Evolutionary conservation across 495 filamentous ascomycete genomes (phyloP).

Genomic region (Aspergillus indologenus): DNA sequence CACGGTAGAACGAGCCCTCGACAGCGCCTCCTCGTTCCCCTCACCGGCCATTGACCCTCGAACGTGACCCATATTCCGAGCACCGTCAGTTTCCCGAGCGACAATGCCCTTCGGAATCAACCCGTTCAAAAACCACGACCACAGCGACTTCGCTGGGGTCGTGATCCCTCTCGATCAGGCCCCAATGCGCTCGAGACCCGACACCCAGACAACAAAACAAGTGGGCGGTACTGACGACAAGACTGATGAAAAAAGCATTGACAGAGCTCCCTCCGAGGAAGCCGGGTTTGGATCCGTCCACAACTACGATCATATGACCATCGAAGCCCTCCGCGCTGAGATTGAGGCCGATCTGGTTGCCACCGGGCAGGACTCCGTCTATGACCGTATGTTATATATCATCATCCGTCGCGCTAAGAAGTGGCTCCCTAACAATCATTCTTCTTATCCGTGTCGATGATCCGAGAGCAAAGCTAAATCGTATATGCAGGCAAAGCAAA

Average conservation of each 20-base stretch:
- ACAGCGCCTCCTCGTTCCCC: neutral
- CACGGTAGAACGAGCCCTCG: conserved; percentile 1
- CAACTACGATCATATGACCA: conserved; percentile 34
- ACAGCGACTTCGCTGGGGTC: conserved; percentile 48
- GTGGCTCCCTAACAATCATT: neutral
- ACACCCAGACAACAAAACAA: conserved; percentile 27
- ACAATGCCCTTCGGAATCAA: conserved; percentile 39
- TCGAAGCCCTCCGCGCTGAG: conserved; percentile 49
- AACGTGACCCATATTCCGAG: conserved; percentile 13
- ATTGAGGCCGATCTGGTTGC: conserved; percentile 44
- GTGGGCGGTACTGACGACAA: conserved; percentile 20
- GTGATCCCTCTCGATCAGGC: conserved; percentile 50
- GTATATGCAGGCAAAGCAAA: conserved; percentile 38
- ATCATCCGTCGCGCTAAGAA: neutral
- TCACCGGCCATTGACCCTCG: neutral
- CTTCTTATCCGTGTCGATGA: neutral
- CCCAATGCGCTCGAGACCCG: conserved; percentile 28
- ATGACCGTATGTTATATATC: conserved; percentile 51
- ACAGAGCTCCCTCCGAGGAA: conserved; percentile 30
- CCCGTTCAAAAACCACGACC: conserved; percentile 50
- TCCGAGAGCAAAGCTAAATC: neutral
- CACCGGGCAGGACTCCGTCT: conserved; percentile 46
- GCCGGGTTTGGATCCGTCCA: conserved; percentile 30
- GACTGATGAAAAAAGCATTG: conserved; percentile 27
- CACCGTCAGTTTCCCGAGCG: conserved; percentile 24